A percentile compares a stretch with the other conserved stretches of the same genome.
These are phyloP conservation scores for Fusarium floridanum DNA, from an alignment of 2,329 filamentous ascomycete species.

Conservation along the genomic window DNA sequence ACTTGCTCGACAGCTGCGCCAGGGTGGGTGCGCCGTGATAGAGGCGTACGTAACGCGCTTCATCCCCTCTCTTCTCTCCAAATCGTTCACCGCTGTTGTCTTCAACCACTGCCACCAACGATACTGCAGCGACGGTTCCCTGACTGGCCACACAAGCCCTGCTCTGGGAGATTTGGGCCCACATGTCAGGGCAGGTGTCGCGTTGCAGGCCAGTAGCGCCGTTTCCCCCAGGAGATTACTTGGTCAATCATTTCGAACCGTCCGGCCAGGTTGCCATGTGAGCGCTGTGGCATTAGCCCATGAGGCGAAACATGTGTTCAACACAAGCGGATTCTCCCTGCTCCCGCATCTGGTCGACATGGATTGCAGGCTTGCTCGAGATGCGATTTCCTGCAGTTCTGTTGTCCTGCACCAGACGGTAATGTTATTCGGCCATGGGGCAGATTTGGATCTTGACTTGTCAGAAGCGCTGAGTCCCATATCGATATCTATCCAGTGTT, in stretches of 20 bases:
- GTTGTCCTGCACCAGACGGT: conserved; percentile 10
- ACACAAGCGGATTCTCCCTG: conserved; percentile 9
- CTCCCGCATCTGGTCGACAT: conserved; percentile 3
- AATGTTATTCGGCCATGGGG: not conserved
- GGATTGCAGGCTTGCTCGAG: not conserved
- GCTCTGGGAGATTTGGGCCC: conserved; percentile 43
- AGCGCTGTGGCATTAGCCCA: conserved; percentile 28
- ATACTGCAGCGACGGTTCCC: conserved; percentile 18
- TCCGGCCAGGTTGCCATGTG: conserved; percentile 41
- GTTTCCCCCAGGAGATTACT: conserved; percentile 44
- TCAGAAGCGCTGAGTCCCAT: not conserved
- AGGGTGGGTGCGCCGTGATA: conserved; percentile 33
- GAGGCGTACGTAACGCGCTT: conserved; percentile 35
- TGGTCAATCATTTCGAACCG: conserved; percentile 35
- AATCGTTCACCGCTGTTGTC: conserved; percentile 44
- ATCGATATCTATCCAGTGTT: not conserved
- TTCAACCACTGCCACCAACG: conserved; percentile 33
- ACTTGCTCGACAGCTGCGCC: conserved; percentile 39
- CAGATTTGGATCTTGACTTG: not conserved
- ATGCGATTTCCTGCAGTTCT: conserved; percentile 19
- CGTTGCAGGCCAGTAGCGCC: conserved; percentile 41
- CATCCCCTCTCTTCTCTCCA: conserved; percentile 25
- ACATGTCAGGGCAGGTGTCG: conserved; percentile 33
- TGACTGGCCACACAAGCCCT: conserved; percentile 38
- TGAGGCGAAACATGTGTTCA: conserved; percentile 34